These are phyloP conservation scores for Talaromyces trachyspermus DNA, from an alignment of 495 filamentous ascomycete species.

Conservation along the genomic window DNA sequence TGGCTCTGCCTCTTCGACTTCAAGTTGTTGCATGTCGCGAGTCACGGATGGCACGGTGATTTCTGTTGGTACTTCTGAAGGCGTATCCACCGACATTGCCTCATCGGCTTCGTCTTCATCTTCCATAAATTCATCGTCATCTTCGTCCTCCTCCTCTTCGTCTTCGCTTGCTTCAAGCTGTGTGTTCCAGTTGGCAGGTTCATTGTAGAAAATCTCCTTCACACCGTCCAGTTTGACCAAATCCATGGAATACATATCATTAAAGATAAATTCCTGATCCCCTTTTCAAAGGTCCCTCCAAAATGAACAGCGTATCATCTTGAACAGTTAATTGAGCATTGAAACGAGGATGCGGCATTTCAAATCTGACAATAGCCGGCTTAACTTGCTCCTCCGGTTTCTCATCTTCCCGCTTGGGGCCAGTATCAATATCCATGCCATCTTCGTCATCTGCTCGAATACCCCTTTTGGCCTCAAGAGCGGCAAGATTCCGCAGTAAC, in stretches of 20 bases:
- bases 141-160: slow-evolving; percentile 62
- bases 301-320: slow-evolving; percentile 90
- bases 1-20: slow-evolving; percentile 47
- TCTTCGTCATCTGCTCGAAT: slow-evolving; percentile 48
- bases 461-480: slow-evolving; percentile 62
- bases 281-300: slow-evolving; percentile 90
- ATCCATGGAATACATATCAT: slow-evolving; percentile 88
- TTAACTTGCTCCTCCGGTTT: slow-evolving; percentile 45
- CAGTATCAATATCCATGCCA: slow-evolving; percentile 37
- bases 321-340: slow-evolving; percentile 86
- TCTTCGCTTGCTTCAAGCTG: slow-evolving; percentile 61
- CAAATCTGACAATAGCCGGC: slow-evolving; percentile 46
- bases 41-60: slow-evolving; percentile 31
- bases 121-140: slow-evolving; percentile 59
- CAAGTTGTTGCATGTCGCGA: slow-evolving; percentile 57
- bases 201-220: slow-evolving; percentile 75
- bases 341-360: slow-evolving; percentile 81
- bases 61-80: slow-evolving; percentile 30
- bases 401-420: slow-evolving; percentile 45
- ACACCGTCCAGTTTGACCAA: slow-evolving; percentile 87
- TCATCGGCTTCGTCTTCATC: slow-evolving; percentile 36
- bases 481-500: slow-evolving; percentile 72
- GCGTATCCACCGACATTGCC: slow-evolving; percentile 32
- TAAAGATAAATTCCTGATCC: slow-evolving; percentile 88
- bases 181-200: slow-evolving; percentile 81